A percentile compares a stretch with the other conserved stretches of the same genome.
These are phyloP conservation scores for Ceratobasidium sp. DNA, from an alignment of 1,284 basidiomycete genomes.

Conservation along the genomic window DNA sequence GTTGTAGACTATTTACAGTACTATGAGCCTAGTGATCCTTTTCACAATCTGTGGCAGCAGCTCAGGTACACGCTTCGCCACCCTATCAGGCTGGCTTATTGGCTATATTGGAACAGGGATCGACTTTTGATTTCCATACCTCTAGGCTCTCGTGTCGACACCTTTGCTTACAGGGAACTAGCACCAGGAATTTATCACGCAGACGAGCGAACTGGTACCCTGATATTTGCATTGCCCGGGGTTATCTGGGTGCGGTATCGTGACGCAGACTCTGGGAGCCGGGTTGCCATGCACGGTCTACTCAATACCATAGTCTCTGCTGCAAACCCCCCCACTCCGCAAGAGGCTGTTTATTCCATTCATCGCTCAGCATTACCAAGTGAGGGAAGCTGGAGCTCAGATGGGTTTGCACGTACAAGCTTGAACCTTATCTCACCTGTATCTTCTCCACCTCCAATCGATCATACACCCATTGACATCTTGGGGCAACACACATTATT, in stretches of 20 bases:
- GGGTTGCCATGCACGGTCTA: not conserved
- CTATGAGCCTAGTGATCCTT: no score
- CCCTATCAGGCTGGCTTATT: not conserved
- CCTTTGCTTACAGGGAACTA: not conserved
- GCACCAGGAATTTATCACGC: not conserved
- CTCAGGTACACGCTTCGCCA: not conserved
- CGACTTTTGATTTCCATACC: not conserved
- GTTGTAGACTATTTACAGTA: no score
- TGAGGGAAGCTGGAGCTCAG: not conserved
- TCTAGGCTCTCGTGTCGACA: not conserved
- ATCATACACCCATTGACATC: not conserved
- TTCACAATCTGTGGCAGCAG: not conserved
- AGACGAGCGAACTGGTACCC: not conserved
- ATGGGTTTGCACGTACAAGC: not conserved
- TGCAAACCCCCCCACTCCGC: not conserved
- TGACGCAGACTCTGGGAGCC: not conserved
- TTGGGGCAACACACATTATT: not conserved
- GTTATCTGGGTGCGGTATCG: not conserved
- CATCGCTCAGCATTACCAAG: not conserved
- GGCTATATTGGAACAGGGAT: not conserved
- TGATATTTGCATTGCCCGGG: not conserved
- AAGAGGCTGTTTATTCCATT: not conserved
- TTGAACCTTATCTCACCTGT: not conserved
- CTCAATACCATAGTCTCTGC: not conserved
- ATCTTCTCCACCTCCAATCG: not conserved